Conservation (phyloP, 2,329 filamentous ascomycete species). For the Gaeumannomyces tritici region DNA sequence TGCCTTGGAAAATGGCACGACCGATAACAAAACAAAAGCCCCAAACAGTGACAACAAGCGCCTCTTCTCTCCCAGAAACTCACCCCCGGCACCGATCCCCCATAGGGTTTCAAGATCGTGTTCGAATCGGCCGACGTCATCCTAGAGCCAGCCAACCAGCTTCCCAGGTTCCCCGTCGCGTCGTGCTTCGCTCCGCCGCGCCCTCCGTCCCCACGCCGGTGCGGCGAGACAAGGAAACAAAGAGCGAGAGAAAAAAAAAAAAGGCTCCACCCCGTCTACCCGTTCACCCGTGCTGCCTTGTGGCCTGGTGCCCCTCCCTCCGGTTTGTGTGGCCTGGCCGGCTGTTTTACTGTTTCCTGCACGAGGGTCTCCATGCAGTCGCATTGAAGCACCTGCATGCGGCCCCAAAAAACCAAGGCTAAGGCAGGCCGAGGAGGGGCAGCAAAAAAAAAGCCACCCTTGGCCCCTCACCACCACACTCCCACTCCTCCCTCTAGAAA, state of each 20-base stretch:
- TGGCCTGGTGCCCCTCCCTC: background rate
- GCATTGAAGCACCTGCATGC: background rate
- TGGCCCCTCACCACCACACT: too few relatives aligned
- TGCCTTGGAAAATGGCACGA: background rate
- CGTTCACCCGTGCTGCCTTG: background rate
- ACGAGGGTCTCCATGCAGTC: background rate
- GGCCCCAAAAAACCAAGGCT: background rate
- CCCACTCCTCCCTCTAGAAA: background rate
- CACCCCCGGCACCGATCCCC: background rate
- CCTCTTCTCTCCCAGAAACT: background rate
- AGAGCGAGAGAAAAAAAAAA: too few relatives aligned
- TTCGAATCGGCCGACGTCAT: background rate
- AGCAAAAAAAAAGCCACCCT: too few relatives aligned
- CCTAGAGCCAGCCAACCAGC: background rate
- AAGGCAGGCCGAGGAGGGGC: background rate
- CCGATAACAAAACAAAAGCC: background rate
- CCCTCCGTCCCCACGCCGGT: background rate
- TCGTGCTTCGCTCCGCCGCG: too few relatives aligned
- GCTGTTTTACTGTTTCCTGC: background rate
- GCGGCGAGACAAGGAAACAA: background rate
- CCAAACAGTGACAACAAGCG: too few relatives aligned
- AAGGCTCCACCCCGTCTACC: background rate
- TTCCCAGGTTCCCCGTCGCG: too few relatives aligned
- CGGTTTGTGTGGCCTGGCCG: too few relatives aligned
- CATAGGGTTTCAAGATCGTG: background rate